These are phyloP conservation scores for Euphorbia corollata DNA, from an alignment of 441 rosid genomes.

Conservation along the genomic window DNA sequence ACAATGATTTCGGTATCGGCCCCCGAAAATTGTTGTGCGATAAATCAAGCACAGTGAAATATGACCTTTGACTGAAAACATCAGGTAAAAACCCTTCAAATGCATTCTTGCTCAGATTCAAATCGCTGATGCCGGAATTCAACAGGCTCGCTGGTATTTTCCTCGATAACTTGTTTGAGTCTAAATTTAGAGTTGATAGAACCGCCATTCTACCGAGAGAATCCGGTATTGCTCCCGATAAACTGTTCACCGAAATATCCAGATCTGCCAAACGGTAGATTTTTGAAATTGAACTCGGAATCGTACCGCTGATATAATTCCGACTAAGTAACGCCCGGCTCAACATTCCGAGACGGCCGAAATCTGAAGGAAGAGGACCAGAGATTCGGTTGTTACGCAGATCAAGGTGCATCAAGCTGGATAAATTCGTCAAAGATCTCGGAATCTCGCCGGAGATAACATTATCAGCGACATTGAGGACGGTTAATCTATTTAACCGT, in stretches of 20 bases:
- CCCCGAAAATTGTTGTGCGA: slow-evolving; percentile 56
- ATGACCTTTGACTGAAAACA: slow-evolving; percentile 59
- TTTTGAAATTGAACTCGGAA: slow-evolving; percentile 47
- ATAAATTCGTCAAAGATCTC: slow-evolving; percentile 42
- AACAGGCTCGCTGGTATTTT: slow-evolving; percentile 47
- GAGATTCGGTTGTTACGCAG: slow-evolving; percentile 55
- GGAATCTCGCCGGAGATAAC: slow-evolving; percentile 58
- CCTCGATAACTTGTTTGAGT: slow-evolving; percentile 54
- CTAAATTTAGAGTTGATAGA: slow-evolving; percentile 65
- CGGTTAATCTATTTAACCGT: slow-evolving; percentile 48
- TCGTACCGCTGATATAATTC: slow-evolving; percentile 46
- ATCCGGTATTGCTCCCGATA: slow-evolving; percentile 46
- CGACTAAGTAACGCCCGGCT: slow-evolving; percentile 74
- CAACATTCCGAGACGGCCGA: slow-evolving; percentile 55
- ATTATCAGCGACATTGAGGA: slow-evolving; percentile 74
- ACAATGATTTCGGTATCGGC: slow-evolving; percentile 47
- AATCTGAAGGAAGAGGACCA: slow-evolving; percentile 48
- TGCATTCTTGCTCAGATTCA: slow-evolving; percentile 59
- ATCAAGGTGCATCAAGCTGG: slow-evolving; percentile 75
- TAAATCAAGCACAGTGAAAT: slow-evolving; percentile 65
- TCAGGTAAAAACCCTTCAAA: slow-evolving; percentile 55
- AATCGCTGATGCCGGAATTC: slow-evolving; percentile 47
- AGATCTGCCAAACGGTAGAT: slow-evolving; percentile 79
- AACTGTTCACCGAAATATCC: slow-evolving; percentile 56
- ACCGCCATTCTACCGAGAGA: slow-evolving; percentile 75